Evolutionary conservation across 1,284 basidiomycete genomes (phyloP).

Genomic region (Ustilago trichophora): DNA sequence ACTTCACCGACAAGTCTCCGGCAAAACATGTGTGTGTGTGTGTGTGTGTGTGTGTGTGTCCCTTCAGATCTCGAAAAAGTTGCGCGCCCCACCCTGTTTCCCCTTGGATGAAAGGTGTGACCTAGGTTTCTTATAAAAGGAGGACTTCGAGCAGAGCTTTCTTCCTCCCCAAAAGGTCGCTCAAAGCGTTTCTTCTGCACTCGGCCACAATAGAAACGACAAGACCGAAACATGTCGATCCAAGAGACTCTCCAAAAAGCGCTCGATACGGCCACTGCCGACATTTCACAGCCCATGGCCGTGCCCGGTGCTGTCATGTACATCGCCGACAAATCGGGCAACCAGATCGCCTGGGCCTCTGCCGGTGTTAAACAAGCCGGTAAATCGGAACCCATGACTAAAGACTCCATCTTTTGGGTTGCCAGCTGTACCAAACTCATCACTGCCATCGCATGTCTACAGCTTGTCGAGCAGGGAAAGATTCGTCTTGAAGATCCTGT

Average conservation of each 20-base stretch:
- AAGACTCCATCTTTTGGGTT: conserved; percentile 55
- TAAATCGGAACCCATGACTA: conserved; percentile 38
- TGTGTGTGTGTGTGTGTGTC: too few species aligned
- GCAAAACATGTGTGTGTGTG: too few species aligned
- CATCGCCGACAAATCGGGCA: conserved; percentile 49
- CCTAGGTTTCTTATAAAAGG: too few species aligned
- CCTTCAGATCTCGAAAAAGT: too few species aligned
- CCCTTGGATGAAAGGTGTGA: too few species aligned
- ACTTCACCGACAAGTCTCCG: too few species aligned
- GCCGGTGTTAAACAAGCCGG: conserved; percentile 49
- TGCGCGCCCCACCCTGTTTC: too few species aligned
- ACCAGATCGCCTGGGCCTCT: conserved; percentile 46
- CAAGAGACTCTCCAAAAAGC: conserved; percentile 33
- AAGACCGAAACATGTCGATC: conserved; percentile 26
- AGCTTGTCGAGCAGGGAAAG: conserved; percentile 62
- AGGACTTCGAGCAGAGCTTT: too few species aligned
- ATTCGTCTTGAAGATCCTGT: conserved; percentile 55
- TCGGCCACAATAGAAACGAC: too few species aligned
- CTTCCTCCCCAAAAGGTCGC: too few species aligned
- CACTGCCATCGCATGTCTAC: conserved; percentile 63
- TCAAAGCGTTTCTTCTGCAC: too few species aligned
- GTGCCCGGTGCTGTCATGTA: conserved; percentile 54
- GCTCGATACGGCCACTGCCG: conserved; percentile 28
- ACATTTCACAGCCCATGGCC: conserved; percentile 24
- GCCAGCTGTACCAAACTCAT: conserved; percentile 65